phyloP scores from a whole-genome alignment of 768 basidiomycete species.

The Auricularia sp. region DNA sequence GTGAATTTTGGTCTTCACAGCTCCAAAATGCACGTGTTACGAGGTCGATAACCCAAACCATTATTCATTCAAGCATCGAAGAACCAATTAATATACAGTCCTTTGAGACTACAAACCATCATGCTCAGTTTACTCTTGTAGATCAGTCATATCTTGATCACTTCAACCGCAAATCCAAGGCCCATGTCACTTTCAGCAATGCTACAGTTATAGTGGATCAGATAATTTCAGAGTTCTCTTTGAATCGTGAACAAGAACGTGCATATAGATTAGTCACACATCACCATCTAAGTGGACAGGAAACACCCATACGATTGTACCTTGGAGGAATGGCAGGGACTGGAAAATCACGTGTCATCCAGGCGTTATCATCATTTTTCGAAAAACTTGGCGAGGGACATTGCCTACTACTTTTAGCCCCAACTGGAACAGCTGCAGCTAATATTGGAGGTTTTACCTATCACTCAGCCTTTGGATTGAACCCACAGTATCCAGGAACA shows the following conservation, averaged over 20 bases:
- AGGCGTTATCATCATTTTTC: slow-evolving; percentile 11
- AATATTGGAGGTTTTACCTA: slow-evolving; percentile 15
- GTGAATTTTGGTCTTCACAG: background rate
- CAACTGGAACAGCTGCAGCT: slow-evolving; percentile 16
- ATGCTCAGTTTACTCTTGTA: too few relatives aligned
- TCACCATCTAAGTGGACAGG: slow-evolving; percentile 4
- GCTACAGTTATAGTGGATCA: too few relatives aligned
- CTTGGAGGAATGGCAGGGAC: slow-evolving; percentile 17
- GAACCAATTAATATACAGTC: too few relatives aligned
- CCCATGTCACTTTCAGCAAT: background rate
- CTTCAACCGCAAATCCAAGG: too few relatives aligned
- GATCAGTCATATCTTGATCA: too few relatives aligned
- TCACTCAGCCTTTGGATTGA: slow-evolving; percentile 12
- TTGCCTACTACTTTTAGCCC: slow-evolving; percentile 11
- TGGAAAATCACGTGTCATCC: slow-evolving; percentile 15
- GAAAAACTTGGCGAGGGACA: slow-evolving; percentile 5
- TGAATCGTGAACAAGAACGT: slow-evolving; percentile 14
- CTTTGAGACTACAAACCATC: too few relatives aligned
- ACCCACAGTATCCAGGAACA: background rate
- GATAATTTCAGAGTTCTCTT: background rate
- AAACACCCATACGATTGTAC: too few relatives aligned
- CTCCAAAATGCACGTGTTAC: background rate
- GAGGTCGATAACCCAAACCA: too few relatives aligned
- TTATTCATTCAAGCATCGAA: too few relatives aligned
- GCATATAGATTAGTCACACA: slow-evolving; percentile 15